These are phyloP conservation scores for Sisymbrium irio DNA, from an alignment of 345 rosid species.

Conservation along the genomic window DNA sequence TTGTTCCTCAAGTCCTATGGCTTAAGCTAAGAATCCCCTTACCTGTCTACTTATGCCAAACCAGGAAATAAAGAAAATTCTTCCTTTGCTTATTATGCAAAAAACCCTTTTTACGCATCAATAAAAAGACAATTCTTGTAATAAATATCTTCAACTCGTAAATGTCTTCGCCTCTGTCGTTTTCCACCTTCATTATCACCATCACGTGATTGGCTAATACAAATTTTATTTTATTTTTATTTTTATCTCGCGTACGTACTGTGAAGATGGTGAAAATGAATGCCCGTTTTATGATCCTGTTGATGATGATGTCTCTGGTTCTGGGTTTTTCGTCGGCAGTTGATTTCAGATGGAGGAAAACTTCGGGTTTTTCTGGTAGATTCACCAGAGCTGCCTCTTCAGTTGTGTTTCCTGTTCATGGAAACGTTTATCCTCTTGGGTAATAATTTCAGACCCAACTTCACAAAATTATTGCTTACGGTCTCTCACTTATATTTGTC, in stretches of 20 bases:
- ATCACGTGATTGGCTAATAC: conserved; percentile 34
- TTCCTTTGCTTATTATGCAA: conserved; percentile 16
- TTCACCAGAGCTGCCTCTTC: conserved; percentile 55
- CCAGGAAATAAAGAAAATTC: neutral
- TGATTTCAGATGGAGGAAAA: conserved; percentile 45
- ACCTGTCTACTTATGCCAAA: conserved; percentile 18
- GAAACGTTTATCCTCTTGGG: conserved; percentile 81
- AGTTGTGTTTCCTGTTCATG: conserved; percentile 60
- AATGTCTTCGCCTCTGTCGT: conserved; percentile 27
- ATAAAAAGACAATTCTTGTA: conserved; percentile 17
- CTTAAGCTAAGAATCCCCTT: conserved; percentile 35
- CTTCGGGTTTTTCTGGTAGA: conserved; percentile 30
- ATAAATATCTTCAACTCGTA: conserved; percentile 23
- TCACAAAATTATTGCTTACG: conserved; percentile 3
- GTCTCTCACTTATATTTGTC: neutral
- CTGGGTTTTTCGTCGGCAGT: conserved; percentile 40
- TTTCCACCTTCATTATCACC: conserved; percentile 15
- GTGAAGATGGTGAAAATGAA: conserved; percentile 32
- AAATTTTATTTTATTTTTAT: neutral
- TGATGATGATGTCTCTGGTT: conserved; percentile 37
- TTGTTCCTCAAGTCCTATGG: conserved; percentile 23
- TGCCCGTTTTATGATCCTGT: conserved; percentile 3
- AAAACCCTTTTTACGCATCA: neutral
- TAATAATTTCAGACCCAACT: conserved; percentile 23
- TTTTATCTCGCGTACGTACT: neutral